Evolutionary conservation across 2,329 filamentous ascomycete species (phyloP).

Genomic region (Phaeosphaeriaceae sp.): DNA sequence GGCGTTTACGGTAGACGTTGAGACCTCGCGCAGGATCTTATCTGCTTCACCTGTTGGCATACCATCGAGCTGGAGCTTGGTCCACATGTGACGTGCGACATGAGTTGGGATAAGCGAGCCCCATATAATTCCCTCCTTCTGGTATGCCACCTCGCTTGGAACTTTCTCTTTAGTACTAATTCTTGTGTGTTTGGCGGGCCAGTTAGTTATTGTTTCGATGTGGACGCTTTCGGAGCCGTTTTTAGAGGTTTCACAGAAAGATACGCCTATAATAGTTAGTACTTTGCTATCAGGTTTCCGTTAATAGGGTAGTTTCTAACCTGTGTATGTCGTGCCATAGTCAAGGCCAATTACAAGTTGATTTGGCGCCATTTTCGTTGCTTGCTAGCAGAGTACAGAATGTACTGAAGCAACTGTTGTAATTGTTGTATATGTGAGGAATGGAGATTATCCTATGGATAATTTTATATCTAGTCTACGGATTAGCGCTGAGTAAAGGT

Average conservation of each 20-base stretch:
- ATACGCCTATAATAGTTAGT: slow-evolving; percentile 26
- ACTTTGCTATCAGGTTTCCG: neutral
- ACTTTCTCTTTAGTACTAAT: slow-evolving; percentile 40
- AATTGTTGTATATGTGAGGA: no score
- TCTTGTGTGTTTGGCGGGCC: slow-evolving; percentile 29
- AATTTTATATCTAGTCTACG: no score
- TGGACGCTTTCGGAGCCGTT: slow-evolving; percentile 8
- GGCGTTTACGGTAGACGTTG: neutral
- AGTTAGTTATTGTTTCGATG: slow-evolving; percentile 34
- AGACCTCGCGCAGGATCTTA: slow-evolving; percentile 23
- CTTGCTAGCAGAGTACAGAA: no score
- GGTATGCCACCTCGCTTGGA: slow-evolving; percentile 31
- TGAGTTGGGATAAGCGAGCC: slow-evolving; percentile 18
- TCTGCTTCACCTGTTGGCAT: slow-evolving; percentile 18
- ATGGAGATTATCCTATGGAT: no score
- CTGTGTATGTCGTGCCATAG: slow-evolving; percentile 31
- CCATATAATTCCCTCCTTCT: slow-evolving; percentile 1
- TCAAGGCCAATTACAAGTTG: slow-evolving; percentile 23
- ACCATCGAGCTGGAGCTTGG: slow-evolving; percentile 36
- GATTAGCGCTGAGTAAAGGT: no score
- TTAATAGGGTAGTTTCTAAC: slow-evolving; percentile 6
- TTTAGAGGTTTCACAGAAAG: slow-evolving; percentile 37
- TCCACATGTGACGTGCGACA: slow-evolving; percentile 39
- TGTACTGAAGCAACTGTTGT: no score
- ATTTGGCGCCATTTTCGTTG: neutral